Percentiles rank a stretch among this genome's conserved stretches.
These are phyloP conservation scores for Bisporella sp. DNA, from an alignment of 2,329 filamentous ascomycete genomes.

Conservation along the genomic window DNA sequence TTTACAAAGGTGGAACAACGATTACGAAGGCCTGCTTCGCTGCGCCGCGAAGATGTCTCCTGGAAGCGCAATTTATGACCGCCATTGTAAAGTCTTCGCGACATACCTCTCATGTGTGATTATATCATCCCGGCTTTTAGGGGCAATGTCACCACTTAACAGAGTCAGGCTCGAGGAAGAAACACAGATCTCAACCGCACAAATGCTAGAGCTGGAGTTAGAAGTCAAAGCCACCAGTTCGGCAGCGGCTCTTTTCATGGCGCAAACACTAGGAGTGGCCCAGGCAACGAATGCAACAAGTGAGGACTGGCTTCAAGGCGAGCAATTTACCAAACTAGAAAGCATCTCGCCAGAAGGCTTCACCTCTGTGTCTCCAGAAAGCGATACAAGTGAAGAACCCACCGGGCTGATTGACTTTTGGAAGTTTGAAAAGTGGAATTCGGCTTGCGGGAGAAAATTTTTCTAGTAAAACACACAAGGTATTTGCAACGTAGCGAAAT, in stretches of 20 bases:
- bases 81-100: slow-evolving; percentile 15
- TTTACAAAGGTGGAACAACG: slow-evolving; percentile 11
- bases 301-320: not conserved
- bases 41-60: slow-evolving; percentile 3
- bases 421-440: slow-evolving; percentile 2
- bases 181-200: slow-evolving; percentile 20
- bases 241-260: slow-evolving; percentile 1
- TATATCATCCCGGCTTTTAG: slow-evolving; percentile 14
- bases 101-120: slow-evolving; percentile 25
- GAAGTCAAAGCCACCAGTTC: slow-evolving; percentile 8
- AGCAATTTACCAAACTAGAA: not conserved
- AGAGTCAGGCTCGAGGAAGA: slow-evolving; percentile 23
- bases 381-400: not conserved
- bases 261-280: slow-evolving; percentile 2
- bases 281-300: not conserved
- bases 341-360: not conserved
- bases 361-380: not conserved
- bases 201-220: slow-evolving; percentile 25
- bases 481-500: no score
- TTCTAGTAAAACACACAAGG: not conserved
- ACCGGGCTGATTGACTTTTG: not conserved
- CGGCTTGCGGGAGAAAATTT: not conserved
- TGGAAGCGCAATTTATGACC: slow-evolving; percentile 14
- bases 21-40: slow-evolving; percentile 4
- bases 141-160: slow-evolving; percentile 9